These are phyloP conservation scores for Debaryomyces udenii DNA, from an alignment of 1,139 yeast genomes.

Conservation along the genomic window DNA sequence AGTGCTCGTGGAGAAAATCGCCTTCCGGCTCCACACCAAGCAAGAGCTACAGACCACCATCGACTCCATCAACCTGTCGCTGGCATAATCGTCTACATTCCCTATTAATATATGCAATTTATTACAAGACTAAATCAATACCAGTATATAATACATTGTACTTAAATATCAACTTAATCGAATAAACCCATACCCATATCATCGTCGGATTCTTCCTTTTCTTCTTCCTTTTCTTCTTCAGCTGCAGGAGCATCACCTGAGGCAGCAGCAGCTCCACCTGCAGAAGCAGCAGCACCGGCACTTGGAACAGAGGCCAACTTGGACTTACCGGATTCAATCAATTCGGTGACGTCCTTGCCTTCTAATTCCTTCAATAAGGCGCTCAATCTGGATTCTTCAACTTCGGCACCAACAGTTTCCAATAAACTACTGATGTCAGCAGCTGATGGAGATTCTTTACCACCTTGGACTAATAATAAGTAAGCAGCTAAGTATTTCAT, in stretches of 20 bases:
- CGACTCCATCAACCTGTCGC: conserved; percentile 3
- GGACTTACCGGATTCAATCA: conserved; percentile 79
- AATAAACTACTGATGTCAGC: conserved; percentile 71
- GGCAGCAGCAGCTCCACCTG: conserved; percentile 47
- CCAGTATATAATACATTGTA: conserved; percentile 9
- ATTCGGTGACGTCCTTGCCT: conserved; percentile 75
- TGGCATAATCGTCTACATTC: conserved; percentile 2
- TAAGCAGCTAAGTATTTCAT: conserved; percentile 92
- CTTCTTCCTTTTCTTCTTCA: conserved; percentile 41
- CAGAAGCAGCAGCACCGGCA: conserved; percentile 78
- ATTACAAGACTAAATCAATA: conserved; percentile 9
- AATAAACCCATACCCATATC: conserved; percentile 92
- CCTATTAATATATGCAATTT: conserved; percentile 8
- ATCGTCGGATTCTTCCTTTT: conserved; percentile 48
- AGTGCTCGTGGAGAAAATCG: conserved; percentile 35
- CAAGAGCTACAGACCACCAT: conserved; percentile 4
- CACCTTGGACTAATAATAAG: conserved; percentile 84
- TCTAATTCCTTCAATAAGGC: conserved; percentile 69
- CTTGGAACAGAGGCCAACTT: conserved; percentile 83
- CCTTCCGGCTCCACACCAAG: conserved; percentile 17
- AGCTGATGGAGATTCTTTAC: conserved; percentile 78
- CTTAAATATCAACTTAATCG: conserved; percentile 53
- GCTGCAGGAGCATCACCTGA: conserved; percentile 44
- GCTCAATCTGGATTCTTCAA: conserved; percentile 73
- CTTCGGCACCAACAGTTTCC: conserved; percentile 78